phyloP scores from a whole-genome alignment of 2,329 filamentous ascomycete species.

The Alternaria triticimaculans region DNA sequence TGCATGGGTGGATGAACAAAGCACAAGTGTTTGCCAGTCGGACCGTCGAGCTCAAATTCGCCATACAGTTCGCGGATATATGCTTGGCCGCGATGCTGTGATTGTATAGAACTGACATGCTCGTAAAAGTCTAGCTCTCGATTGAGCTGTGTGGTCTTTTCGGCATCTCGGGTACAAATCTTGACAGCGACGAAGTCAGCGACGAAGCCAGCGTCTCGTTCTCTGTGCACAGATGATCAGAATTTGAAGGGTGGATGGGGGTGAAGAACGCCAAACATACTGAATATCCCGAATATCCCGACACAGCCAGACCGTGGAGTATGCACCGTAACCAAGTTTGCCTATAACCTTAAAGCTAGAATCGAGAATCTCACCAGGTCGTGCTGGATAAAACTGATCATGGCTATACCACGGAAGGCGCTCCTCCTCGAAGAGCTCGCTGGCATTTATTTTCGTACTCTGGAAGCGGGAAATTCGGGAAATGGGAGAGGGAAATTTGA shows the following conservation, averaged over 20 bases:
- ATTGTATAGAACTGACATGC: constrained; percentile 33
- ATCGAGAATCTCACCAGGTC: constrained; percentile 29
- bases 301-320: constrained; percentile 39
- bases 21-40: constrained; percentile 32
- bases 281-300: constrained; percentile 29
- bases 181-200: constrained; percentile 28
- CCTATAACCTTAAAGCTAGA: constrained; percentile 32
- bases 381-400: constrained; percentile 33
- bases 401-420: constrained; percentile 26
- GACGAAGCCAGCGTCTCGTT: constrained; percentile 26
- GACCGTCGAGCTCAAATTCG: constrained; percentile 29
- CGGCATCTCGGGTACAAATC: constrained; percentile 26
- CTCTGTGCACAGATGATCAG: constrained; percentile 21
- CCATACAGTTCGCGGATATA: constrained; percentile 28
- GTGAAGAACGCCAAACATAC: constrained; percentile 27
- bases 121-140: constrained; percentile 34
- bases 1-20: constrained; percentile 36
- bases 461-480: constrained; percentile 29
- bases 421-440: constrained; percentile 30
- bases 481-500: constrained; percentile 25
- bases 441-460: constrained; percentile 25
- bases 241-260: constrained; percentile 24
- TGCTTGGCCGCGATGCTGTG: constrained; percentile 28
- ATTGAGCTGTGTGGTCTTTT: constrained; percentile 17
- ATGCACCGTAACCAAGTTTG: constrained; percentile 35